Percentiles rank a stretch among this genome's conserved stretches.
Conservation (phyloP, 2,329 filamentous ascomycete species). For the Ophiostoma quercus region DNA sequence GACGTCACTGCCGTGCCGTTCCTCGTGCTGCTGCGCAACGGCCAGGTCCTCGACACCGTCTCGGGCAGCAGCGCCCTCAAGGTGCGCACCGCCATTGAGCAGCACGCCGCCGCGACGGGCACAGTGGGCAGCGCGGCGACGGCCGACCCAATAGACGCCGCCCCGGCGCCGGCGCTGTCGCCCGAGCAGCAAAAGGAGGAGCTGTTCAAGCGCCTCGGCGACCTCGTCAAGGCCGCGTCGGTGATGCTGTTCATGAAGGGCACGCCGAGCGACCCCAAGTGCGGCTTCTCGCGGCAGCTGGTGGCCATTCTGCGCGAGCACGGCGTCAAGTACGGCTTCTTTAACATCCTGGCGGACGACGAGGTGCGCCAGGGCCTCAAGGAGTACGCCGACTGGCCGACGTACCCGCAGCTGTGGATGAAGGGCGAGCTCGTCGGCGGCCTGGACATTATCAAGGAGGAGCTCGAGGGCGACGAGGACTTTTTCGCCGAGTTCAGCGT, state of each 20-base stretch:
- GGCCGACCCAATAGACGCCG: constrained; percentile 34
- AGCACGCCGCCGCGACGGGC: constrained; percentile 49
- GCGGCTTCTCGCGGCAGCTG: constrained; percentile 88
- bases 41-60: constrained; percentile 73
- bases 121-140: constrained; percentile 32
- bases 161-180: constrained; percentile 43
- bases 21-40: constrained; percentile 73
- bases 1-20: constrained; percentile 93
- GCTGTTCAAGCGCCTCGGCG: constrained; percentile 69
- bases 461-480: constrained; percentile 74
- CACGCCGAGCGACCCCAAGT: constrained; percentile 91
- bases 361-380: constrained; percentile 95
- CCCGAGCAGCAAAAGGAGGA: constrained; percentile 68
- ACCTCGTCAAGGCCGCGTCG: constrained; percentile 88
- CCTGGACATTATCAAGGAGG: constrained; percentile 95
- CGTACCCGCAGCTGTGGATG: constrained; percentile 91
- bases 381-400: constrained; percentile 97
- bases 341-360: constrained; percentile 96
- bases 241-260: constrained; percentile 99
- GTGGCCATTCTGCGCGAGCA: constrained; percentile 83
- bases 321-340: constrained; percentile 94
- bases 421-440: constrained; percentile 87
- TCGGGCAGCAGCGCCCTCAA: constrained; percentile 85
- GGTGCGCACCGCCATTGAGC: constrained; percentile 80
- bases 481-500: constrained; percentile 74